Conservation (phyloP, 177 flowering plant species). For the Tripterygium wilfordii region DNA sequence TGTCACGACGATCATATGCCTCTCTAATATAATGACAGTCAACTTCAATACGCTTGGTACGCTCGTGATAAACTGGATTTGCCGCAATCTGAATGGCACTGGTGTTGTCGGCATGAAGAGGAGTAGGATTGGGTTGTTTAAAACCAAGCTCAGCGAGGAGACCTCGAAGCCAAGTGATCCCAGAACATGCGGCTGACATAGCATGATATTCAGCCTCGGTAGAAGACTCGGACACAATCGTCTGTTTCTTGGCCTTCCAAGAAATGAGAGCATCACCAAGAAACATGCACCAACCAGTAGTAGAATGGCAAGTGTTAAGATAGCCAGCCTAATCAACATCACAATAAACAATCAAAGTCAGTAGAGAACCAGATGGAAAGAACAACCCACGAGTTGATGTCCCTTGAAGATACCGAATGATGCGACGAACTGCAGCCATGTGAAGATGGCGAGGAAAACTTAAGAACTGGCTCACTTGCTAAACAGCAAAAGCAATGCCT, state of each 20-base stretch:
- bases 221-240: not conserved
- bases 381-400: constrained; percentile 4
- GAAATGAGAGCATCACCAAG: constrained; percentile 5
- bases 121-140: constrained; percentile 2
- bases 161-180: constrained; percentile 8
- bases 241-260: constrained; percentile 20
- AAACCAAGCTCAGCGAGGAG: constrained; percentile 3
- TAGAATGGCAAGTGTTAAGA: constrained; percentile 5
- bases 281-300: constrained; percentile 15
- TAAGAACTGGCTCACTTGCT: constrained; percentile 5
- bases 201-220: constrained; percentile 6
- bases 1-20: not conserved
- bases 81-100: constrained; percentile 16
- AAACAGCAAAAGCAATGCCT: constrained; percentile 8
- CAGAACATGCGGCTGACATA: constrained; percentile 8
- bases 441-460: constrained; percentile 7
- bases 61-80: constrained; percentile 12
- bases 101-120: constrained; percentile 11
- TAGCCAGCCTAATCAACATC: no score
- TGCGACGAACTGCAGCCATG: constrained; percentile 3
- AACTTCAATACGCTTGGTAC: constrained; percentile 1
- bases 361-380: not conserved
- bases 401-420: constrained; percentile 4
- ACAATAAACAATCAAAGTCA: constrained; percentile 3
- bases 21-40: no score